Conservation (phyloP, 2,329 filamentous ascomycete species). For the Beauveria sp. region DNA sequence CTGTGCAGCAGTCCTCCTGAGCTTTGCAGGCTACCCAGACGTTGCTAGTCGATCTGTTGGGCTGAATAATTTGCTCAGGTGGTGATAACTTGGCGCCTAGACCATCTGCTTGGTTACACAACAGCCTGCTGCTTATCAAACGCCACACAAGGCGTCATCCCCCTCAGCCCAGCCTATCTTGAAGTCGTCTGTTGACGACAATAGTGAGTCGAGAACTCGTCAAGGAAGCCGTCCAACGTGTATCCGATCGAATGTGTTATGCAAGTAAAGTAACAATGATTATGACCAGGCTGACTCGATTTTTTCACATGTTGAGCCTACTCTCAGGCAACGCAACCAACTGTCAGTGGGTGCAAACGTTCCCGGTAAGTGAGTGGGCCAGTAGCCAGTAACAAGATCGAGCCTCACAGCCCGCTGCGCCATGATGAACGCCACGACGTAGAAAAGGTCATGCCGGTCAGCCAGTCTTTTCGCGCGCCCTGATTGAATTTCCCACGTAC, state of each 20-base stretch:
- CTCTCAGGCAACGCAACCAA: too few relatives aligned
- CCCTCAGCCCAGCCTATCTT: not conserved
- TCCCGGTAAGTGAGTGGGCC: not conserved
- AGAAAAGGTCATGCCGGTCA: not conserved
- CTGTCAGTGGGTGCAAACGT: too few relatives aligned
- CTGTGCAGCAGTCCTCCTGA: not conserved
- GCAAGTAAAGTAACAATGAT: too few relatives aligned
- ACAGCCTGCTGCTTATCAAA: not conserved
- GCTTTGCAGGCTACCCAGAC: not conserved
- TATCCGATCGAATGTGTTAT: not conserved
- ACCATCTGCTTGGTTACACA: not conserved
- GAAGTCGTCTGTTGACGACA: not conserved
- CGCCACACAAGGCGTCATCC: not conserved
- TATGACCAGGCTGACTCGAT: too few relatives aligned
- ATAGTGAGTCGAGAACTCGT: not conserved
- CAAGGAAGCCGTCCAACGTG: not conserved
- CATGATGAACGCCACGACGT: not conserved
- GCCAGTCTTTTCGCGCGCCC: too few relatives aligned
- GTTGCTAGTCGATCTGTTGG: not conserved
- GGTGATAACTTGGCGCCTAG: not conserved
- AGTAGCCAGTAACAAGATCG: not conserved
- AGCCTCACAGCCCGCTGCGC: constrained; percentile 7
- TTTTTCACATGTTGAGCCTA: too few relatives aligned
- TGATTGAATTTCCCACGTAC: not conserved
- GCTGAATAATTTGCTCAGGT: not conserved